A percentile compares a stretch with the other conserved stretches of the same genome.
Conservation (phyloP, 2,329 filamentous ascomycete species). For the Aspergillus pseudoterreus region DNA sequence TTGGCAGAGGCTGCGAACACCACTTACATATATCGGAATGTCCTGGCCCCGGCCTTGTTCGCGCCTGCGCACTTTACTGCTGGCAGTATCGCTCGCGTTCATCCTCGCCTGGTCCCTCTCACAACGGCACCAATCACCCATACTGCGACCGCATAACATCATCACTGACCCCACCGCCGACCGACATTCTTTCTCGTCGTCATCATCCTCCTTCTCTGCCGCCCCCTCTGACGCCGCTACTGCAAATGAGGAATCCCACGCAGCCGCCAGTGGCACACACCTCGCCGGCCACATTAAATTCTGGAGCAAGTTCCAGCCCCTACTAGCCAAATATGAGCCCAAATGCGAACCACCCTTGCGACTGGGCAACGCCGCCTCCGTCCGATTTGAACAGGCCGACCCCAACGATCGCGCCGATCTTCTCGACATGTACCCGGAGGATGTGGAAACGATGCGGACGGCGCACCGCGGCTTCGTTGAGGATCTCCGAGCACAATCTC, state of each 20-base stretch:
- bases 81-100: constrained; percentile 12
- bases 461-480: constrained; percentile 34
- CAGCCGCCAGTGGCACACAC: background rate
- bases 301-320: constrained; percentile 31
- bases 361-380: constrained; percentile 21
- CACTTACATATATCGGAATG: constrained; percentile 7
- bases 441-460: constrained; percentile 30
- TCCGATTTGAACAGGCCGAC: constrained; percentile 25
- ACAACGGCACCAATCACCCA: constrained; percentile 6
- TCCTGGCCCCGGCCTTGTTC: constrained; percentile 12
- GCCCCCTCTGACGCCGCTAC: background rate
- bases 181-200: background rate
- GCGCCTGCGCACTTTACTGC: constrained; percentile 16
- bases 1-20: background rate
- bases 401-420: constrained; percentile 28
- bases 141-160: background rate
- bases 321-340: constrained; percentile 30
- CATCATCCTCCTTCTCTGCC: background rate
- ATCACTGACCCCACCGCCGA: background rate
- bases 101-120: constrained; percentile 16
- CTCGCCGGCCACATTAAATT: constrained; percentile 25
- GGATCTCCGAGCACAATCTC: constrained; percentile 22
- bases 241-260: background rate
- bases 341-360: constrained; percentile 26
- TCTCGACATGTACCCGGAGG: constrained; percentile 24